Base-by-base conservation (phyloP, 805 yeast genomes). In the Candida namnaoensis region DNA sequence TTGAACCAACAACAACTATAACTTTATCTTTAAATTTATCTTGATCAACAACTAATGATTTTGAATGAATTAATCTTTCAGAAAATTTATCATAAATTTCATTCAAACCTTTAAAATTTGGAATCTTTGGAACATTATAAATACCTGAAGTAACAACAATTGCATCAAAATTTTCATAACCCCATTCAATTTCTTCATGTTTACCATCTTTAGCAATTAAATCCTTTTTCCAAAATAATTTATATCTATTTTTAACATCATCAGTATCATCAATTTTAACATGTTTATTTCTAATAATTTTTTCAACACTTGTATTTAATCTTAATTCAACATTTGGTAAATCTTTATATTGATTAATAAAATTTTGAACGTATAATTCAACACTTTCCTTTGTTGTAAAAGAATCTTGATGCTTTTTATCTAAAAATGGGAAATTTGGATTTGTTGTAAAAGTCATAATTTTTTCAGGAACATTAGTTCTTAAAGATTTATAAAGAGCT, bases 141-240 rank as follows among this genome's bases (percentile, higher is more conserved):
- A 74, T 76, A 6, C 88, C 88, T 7, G 71, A 57, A 4, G 83
- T 77, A 11, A 78, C 58, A 5, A 75, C 68, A 6, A 81, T 68
- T 7, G 73, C 79, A 53, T 80, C 86, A 47, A 67, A 76, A 26
- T 51, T 48, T 47, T 72, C 72, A 19, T 43, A 50, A 40, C 66
- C 68, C 73, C 74, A 72, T 44, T 53, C 52, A 11, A 43, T 28
- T n/a, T 47, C 50, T 0, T 40, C 36, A 5, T 44, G 23, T 1
- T 46, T 46, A 11, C 25, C 10, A 3, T 10, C 28, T 3, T 8
- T 10, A 26, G 3, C 4, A 8, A 2, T 10, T 10, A 26, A 35
- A 8, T 23, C 25, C 14, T 55, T 47, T 38, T 45, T 43, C 64
- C 60, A 10, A 60, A 61, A 13, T 38, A 38, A 11, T 43, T 44